These are phyloP conservation scores for Thalassiosira hispida DNA, from an alignment of 352 stramenopile genomes.

Conservation along the genomic window DNA sequence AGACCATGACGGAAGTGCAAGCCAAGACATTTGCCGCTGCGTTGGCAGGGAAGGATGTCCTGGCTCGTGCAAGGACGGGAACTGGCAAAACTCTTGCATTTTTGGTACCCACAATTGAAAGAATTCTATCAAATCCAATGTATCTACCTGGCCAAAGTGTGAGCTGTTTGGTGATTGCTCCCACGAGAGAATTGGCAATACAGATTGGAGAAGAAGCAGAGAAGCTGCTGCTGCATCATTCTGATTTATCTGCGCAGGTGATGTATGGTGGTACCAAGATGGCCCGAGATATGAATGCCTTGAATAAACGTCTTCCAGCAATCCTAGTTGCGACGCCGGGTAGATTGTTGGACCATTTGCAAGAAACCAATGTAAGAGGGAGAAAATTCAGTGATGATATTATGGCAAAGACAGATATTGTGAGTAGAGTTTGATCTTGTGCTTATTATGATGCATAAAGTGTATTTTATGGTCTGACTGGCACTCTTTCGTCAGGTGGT, in stretches of 20 bases:
- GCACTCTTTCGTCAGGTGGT: no score
- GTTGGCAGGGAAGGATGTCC: conserved; percentile 88
- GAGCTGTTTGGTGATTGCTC: conserved; percentile 86
- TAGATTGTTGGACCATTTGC: conserved; percentile 98
- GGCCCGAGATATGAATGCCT: conserved; percentile 72
- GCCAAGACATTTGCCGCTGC: conserved; percentile 86
- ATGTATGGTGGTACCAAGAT: conserved; percentile 89
- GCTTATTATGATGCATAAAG: no score
- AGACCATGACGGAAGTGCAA: conserved; percentile 90
- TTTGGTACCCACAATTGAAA: conserved; percentile 87
- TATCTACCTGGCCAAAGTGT: conserved; percentile 61
- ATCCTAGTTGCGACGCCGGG: conserved; percentile 99
- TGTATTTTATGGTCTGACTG: no score
- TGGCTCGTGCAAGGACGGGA: conserved; percentile 91
- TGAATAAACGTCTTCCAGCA: conserved; percentile 64
- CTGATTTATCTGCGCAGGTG: conserved; percentile 78
- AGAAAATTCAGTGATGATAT: conserved; percentile 97
- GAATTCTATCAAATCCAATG: conserved; percentile 59
- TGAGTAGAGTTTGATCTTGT: no score
- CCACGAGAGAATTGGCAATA: conserved; percentile 88
- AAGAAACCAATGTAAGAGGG: conserved; percentile 95
- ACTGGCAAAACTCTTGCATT: conserved; percentile 91
- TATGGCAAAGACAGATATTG: conserved; percentile 97
- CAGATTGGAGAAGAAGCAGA: conserved; percentile 91
- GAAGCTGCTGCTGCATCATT: conserved; percentile 88